These are phyloP conservation scores for Diaporthe humulicola DNA, from an alignment of 2,329 filamentous ascomycete species.

Conservation along the genomic window DNA sequence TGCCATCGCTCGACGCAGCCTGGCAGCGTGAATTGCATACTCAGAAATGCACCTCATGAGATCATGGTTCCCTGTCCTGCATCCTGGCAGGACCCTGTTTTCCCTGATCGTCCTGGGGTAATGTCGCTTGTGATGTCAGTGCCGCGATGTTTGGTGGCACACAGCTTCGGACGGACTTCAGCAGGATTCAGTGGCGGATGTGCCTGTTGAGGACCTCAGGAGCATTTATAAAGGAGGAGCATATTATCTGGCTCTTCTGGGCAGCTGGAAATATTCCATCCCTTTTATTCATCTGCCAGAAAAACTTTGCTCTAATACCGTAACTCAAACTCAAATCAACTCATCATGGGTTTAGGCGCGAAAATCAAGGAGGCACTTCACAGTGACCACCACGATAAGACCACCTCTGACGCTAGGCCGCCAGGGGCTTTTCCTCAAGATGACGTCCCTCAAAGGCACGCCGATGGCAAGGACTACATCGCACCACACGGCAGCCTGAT, in stretches of 20 bases:
- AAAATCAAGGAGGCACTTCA: slow-evolving; percentile 46
- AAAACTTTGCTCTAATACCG: not conserved
- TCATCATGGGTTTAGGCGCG: slow-evolving; percentile 44
- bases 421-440: slow-evolving; percentile 41
- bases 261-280: not conserved
- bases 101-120: slow-evolving; percentile 21
- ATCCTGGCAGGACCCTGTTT: slow-evolving; percentile 27
- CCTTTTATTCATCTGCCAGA: not conserved
- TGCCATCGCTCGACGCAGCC: slow-evolving; percentile 22
- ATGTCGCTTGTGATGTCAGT: slow-evolving; percentile 18
- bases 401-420: slow-evolving; percentile 31
- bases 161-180: not conserved
- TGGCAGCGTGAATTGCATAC: slow-evolving; percentile 19
- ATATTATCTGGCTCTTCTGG: not conserved
- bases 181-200: not conserved
- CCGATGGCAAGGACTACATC: slow-evolving; percentile 30
- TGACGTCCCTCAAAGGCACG: slow-evolving; percentile 40
- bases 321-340: not conserved
- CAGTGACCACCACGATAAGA: slow-evolving; percentile 40
- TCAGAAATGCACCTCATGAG: slow-evolving; percentile 12
- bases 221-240: too few relatives aligned
- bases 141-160: slow-evolving; percentile 10
- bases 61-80: slow-evolving; percentile 17
- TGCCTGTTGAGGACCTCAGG: not conserved
- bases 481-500: slow-evolving; percentile 35